These are phyloP conservation scores for Solanum tacnaense DNA, from an alignment of 257 asterid genomes.

Conservation along the genomic window DNA sequence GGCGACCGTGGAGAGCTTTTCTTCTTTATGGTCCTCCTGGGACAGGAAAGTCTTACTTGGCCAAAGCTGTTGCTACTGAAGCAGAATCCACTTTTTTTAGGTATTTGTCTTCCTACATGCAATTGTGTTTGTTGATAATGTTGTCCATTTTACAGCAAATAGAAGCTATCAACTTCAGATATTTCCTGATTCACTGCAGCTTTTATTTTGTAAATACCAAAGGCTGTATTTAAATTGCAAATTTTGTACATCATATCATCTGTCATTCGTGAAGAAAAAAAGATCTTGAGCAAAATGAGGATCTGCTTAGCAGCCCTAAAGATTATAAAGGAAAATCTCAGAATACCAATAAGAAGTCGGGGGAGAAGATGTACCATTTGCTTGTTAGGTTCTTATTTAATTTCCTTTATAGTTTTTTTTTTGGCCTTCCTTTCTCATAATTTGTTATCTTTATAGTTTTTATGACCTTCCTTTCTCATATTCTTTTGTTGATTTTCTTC, in stretches of 20 bases:
- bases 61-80: constrained; percentile 99
- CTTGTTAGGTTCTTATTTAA: not conserved
- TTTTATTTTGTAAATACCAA: not conserved
- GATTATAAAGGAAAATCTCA: not conserved
- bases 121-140: not conserved
- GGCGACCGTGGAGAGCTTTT: constrained; percentile 95
- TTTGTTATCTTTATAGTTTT: not conserved
- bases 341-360: not conserved
- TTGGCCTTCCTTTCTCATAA: not conserved
- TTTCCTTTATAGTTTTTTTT: not conserved
- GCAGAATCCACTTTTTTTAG: constrained; percentile 97
- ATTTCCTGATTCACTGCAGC: not conserved
- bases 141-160: not conserved
- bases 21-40: constrained; percentile 99
- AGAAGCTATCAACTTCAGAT: not conserved
- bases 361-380: not conserved
- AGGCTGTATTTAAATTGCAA: not conserved
- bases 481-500: not conserved
- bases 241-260: not conserved
- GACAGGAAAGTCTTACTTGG: constrained; percentile 94
- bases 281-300: not conserved
- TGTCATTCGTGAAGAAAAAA: not conserved
- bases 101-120: constrained; percentile 25
- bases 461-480: not conserved
- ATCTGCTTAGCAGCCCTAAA: not conserved